Conservation (phyloP, 2,329 filamentous ascomycete species). For the Mycocentrospora acerina region DNA sequence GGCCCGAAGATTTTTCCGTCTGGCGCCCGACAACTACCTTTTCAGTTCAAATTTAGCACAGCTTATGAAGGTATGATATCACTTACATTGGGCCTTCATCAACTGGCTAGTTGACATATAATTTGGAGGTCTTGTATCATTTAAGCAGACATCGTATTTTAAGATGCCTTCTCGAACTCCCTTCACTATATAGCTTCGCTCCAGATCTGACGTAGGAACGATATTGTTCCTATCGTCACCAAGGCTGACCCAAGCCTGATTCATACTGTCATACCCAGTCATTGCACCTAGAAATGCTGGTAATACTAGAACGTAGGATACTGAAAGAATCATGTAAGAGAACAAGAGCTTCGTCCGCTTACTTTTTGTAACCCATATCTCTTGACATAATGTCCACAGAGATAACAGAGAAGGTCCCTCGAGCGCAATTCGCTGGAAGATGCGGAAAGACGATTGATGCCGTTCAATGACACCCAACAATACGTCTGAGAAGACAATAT, state of each 20-base stretch:
- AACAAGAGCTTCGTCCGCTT: constrained; percentile 26
- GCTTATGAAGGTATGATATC: constrained; percentile 1
- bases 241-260: constrained; percentile 29
- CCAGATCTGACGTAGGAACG: constrained; percentile 21
- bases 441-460: constrained; percentile 35
- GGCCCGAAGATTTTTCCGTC: constrained; percentile 24
- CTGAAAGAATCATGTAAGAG: constrained; percentile 34
- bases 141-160: not conserved
- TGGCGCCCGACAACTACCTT: constrained; percentile 22
- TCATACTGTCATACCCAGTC: constrained; percentile 40
- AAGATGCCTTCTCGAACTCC: constrained; percentile 13
- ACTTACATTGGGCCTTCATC: not conserved
- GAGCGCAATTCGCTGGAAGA: constrained; percentile 36
- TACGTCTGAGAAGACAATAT: constrained; percentile 37
- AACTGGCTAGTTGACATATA: not conserved
- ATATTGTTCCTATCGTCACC: constrained; percentile 29
- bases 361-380: constrained; percentile 25
- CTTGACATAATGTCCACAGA: constrained; percentile 25
- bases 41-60: too few relatives aligned
- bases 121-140: not conserved
- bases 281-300: constrained; percentile 32
- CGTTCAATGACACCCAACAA: constrained; percentile 38
- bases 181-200: constrained; percentile 1
- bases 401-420: constrained; percentile 27
- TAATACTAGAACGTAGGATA: constrained; percentile 31